These are phyloP conservation scores for Pythium chondricola DNA, from an alignment of 352 stramenopile species.

Conservation along the genomic window DNA sequence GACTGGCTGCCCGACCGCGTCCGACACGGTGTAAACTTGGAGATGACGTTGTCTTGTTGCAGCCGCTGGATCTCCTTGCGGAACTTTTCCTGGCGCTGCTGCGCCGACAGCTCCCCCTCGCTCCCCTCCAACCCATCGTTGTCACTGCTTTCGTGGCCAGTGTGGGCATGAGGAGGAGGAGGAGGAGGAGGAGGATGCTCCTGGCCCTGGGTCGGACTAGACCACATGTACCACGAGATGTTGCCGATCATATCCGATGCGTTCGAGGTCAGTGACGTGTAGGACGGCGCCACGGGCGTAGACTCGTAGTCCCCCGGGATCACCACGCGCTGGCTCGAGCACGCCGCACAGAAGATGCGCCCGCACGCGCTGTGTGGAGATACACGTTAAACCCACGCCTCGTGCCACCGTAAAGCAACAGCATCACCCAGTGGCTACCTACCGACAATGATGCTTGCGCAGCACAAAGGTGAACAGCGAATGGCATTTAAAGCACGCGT, in stretches of 20 bases:
- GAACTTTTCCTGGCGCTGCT: constrained; percentile 54
- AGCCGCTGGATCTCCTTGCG: constrained; percentile 69
- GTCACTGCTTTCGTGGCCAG: background rate
- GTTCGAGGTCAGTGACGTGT: constrained; percentile 63
- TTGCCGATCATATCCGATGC: constrained; percentile 74
- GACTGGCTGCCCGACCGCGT: constrained; percentile 23
- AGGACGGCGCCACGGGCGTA: constrained; percentile 53
- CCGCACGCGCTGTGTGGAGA: constrained; percentile 48
- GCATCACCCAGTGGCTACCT: no score
- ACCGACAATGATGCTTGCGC: constrained; percentile 80
- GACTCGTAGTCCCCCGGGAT: constrained; percentile 78
- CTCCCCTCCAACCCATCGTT: constrained; percentile 23
- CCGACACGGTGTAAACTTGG: constrained; percentile 65
- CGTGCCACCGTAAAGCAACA: no score
- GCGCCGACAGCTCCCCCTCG: constrained; percentile 25
- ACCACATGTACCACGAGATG: constrained; percentile 77
- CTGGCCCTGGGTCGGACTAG: constrained; percentile 18
- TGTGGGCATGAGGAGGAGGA: background rate
- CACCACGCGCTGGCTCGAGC: constrained; percentile 76
- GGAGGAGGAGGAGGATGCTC: background rate
- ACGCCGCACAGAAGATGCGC: constrained; percentile 76
- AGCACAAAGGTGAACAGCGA: constrained; percentile 71
- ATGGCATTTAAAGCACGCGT: constrained; percentile 84
- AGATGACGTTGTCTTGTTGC: constrained; percentile 54
- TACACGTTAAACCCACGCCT: background rate